Evolutionary conservation across 176 grass and related monocot species (phyloP).

Genomic region (Puya raimondii): DNA sequence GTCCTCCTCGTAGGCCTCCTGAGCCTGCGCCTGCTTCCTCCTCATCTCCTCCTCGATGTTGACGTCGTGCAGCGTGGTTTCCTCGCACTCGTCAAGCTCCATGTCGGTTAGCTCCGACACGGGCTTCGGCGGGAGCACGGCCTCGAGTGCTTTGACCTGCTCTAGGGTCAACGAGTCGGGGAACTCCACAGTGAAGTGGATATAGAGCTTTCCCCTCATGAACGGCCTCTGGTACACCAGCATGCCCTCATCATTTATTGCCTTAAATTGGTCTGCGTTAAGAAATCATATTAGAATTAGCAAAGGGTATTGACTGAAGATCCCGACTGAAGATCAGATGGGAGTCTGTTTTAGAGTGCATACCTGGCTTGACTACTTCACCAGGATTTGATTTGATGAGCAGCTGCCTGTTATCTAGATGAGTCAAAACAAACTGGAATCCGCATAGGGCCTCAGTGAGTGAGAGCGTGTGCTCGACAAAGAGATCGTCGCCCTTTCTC

Average conservation of each 20-base stretch:
- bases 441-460: slow-evolving; percentile 47
- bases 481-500: slow-evolving; percentile 61
- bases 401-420: slow-evolving; percentile 16
- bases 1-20: slow-evolving; percentile 15
- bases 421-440: slow-evolving; percentile 54
- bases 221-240: slow-evolving; percentile 14
- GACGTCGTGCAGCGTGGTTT: slow-evolving; percentile 11
- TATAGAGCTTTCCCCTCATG: slow-evolving; percentile 21
- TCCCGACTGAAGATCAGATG: not conserved
- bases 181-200: slow-evolving; percentile 11
- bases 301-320: not conserved
- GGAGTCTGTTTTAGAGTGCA: not conserved
- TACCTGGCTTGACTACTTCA: slow-evolving; percentile 20
- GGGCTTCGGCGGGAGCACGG: slow-evolving; percentile 10
- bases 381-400: not conserved
- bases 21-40: slow-evolving; percentile 1
- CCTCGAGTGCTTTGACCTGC: slow-evolving; percentile 13
- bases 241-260: slow-evolving; percentile 21
- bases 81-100: slow-evolving; percentile 21
- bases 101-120: not conserved
- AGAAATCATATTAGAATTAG: not conserved
- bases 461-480: slow-evolving; percentile 39
- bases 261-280: slow-evolving; percentile 21
- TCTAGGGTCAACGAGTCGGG: slow-evolving; percentile 13
- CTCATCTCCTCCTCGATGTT: slow-evolving; percentile 7